These are phyloP conservation scores for Escovopsis weberi DNA, from an alignment of 2,329 filamentous ascomycete genomes.

Conservation along the genomic window DNA sequence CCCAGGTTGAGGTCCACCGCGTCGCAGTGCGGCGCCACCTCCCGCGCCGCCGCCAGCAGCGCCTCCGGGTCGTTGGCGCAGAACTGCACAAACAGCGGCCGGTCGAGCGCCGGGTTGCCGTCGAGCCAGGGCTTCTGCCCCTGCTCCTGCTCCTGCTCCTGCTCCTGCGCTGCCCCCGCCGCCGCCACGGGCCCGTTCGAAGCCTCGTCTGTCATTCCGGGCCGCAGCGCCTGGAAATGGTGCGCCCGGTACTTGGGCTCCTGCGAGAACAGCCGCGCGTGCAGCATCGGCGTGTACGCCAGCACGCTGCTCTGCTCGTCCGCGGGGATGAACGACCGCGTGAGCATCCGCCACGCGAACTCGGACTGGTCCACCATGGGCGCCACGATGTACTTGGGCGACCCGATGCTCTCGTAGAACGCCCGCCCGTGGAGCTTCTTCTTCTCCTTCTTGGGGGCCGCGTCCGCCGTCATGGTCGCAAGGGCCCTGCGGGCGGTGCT, in stretches of 20 bases:
- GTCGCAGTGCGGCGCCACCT: constrained; percentile 78
- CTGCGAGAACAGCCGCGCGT: constrained; percentile 76
- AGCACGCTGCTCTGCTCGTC: constrained; percentile 52
- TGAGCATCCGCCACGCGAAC: constrained; percentile 94
- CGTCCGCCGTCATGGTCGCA: constrained; percentile 17
- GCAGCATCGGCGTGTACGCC: constrained; percentile 92
- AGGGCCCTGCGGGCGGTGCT: constrained; percentile 7
- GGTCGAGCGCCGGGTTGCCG: constrained; percentile 70
- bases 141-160: too few species aligned
- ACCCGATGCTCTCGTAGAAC: constrained; percentile 91
- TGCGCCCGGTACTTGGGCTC: constrained; percentile 59
- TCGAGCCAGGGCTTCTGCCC: constrained; percentile 48
- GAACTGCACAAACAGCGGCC: constrained; percentile 91
- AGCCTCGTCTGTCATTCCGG: constrained; percentile 8
- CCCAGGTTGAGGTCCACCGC: constrained; percentile 92
- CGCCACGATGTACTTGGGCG: constrained; percentile 77
- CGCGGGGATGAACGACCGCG: constrained; percentile 74
- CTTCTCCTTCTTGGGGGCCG: constrained; percentile 4
- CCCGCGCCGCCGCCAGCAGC: constrained; percentile 61
- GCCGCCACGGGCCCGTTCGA: too few species aligned
- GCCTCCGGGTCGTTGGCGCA: constrained; percentile 80
- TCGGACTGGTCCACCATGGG: constrained; percentile 99
- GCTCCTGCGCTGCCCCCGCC: too few species aligned
- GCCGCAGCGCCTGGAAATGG: constrained; percentile 59
- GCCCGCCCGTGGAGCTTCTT: constrained; percentile 66